Evolutionary conservation across 2,329 filamentous ascomycete genomes (phyloP), one percentile per base, ranked within the genome.

Genomic region (Stemphylium beticola): DNA sequence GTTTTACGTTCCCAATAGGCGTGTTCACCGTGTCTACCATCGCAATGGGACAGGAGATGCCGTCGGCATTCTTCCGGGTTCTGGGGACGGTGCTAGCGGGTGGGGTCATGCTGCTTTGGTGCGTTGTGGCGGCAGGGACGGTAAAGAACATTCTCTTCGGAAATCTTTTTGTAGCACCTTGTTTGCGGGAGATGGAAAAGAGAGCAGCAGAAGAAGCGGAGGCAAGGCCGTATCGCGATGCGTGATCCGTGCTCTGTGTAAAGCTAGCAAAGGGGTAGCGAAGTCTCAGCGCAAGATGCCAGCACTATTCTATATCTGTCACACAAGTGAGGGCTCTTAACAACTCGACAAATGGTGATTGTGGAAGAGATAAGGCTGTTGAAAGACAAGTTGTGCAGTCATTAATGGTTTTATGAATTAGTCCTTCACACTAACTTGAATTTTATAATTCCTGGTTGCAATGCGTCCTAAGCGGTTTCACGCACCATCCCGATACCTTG

Each of bases 1-100:
- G 82, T 1, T 85, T 85, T 51, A 84, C 80, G 0, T 86, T 86
- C 61, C 84, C 83, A 0, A 62, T 84, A 12, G 84, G 84, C 1
- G 83, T 85, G 2, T 68, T 65, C 29, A 57, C 66, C 0, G 65
- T 68, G 66, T 76, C 71, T 14, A 82, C 81, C 0, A 74, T 76
- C 4, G 72, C 72, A 12, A 72, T 83, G 24, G 82, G 78, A 0
- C 69, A 77, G 26, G 82, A 85, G 60, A 71, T 86, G 50, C 80
- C 81, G 0, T 85, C 79, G n/a, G 57, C 58, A 0, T 85, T 87
- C 64, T 87, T 87, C 60, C 73, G 74, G 22, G 73, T 87, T 0
- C 61, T 86, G 2, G 83, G 83, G 11, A 86, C 82, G 1, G 66
- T 64, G 26, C 56, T 85, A 31, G 78, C 78, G 1, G 62, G 80